Base-by-base conservation (phyloP, 2,329 filamentous ascomycete genomes). In the Nigrospora osmanthi region DNA sequence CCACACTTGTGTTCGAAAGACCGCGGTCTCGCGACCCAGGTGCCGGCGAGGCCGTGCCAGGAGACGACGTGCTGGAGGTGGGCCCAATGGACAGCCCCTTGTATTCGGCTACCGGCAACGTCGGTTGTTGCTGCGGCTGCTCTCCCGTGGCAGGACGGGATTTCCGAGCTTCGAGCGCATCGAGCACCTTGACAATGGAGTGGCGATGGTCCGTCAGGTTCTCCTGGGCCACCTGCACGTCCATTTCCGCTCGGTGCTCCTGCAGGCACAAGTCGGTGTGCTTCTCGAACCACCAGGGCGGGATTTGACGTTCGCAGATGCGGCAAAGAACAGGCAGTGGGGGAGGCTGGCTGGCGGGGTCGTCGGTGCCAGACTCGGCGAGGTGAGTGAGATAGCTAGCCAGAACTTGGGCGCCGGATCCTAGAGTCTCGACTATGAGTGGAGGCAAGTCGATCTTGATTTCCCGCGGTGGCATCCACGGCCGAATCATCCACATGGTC, bases 401-500 rank as follows among this genome's bases (percentile, higher is more conserved):
- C 32, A 98, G 78, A 44, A 98, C 84, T 65, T 97, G 90, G 41
- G 93, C 94, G 35, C 93, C 93, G 28, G 95, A 90, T 34, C 93
- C 93, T 14, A 98, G 76, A 2, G 90, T 91, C 57, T 97, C 90
- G 42, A 97, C 90, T 48, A 98, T 83, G 28, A 95, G 71, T 46
- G 81, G 74, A 14, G 94, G 91, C 7, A 98, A 78, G 62, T 97
- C 93, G 55, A 98, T 97, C 52, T 94, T 94, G 59, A 98, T 88
- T 70, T 97, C 90, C 53, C 89, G 81, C 6, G 91, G 87, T 35
- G 85, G 78, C 35, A 89, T 83, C 66, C 89, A 95, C 3, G 91
- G 93, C 52, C 93, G 87, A 54, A 98, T 81, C 89, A 98, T 98
- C 93, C 93, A 98, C 94, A 98, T 98, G 15, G 89, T 95, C 88